Evolutionary conservation across 1,284 basidiomycete species (phyloP).

Genomic region (Tilletia walkeri): DNA sequence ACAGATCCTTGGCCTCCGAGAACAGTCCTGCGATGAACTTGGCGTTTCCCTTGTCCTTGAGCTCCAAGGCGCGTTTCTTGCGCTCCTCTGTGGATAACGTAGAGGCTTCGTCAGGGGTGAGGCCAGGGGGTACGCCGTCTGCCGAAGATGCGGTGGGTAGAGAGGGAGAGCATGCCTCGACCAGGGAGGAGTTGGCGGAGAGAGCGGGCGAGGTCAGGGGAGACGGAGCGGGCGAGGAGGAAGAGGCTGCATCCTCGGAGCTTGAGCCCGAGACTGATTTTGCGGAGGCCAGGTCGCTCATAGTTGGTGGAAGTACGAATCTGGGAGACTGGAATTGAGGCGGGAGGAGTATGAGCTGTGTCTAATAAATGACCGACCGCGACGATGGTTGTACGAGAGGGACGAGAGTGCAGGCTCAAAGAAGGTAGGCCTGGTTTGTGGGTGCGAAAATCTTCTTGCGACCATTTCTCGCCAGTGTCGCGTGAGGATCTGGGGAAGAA

Average conservation of each 20-base stretch:
- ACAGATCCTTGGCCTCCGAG: conserved; percentile 45
- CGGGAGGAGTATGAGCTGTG: too few relatives aligned
- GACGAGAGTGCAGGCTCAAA: too few relatives aligned
- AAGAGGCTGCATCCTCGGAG: neutral
- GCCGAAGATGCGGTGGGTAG: conserved; percentile 12
- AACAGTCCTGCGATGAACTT: conserved; percentile 45
- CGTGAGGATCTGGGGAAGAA: too few relatives aligned
- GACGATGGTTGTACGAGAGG: too few relatives aligned
- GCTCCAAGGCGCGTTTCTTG: conserved; percentile 29
- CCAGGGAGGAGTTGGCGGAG: conserved; percentile 9
- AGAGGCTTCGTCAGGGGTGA: conserved; percentile 1
- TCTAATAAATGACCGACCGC: too few relatives aligned
- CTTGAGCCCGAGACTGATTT: conserved; percentile 10
- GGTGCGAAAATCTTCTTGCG: too few relatives aligned
- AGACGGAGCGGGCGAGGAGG: conserved; percentile 14
- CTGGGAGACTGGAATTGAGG: too few relatives aligned
- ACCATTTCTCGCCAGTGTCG: too few relatives aligned
- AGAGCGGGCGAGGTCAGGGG: conserved; percentile 16
- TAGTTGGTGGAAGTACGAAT: neutral
- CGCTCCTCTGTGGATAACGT: conserved; percentile 32
- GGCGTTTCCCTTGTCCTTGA: conserved; percentile 50
- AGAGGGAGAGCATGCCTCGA: neutral
- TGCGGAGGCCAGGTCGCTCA: conserved; percentile 2
- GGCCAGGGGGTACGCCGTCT: conserved; percentile 4
- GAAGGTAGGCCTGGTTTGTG: too few relatives aligned